A percentile compares a stretch with the other conserved stretches of the same genome.
Evolutionary conservation across 23 red algal genomes (phyloP).

Genomic region (Cyanidioschyzon merolae): DNA sequence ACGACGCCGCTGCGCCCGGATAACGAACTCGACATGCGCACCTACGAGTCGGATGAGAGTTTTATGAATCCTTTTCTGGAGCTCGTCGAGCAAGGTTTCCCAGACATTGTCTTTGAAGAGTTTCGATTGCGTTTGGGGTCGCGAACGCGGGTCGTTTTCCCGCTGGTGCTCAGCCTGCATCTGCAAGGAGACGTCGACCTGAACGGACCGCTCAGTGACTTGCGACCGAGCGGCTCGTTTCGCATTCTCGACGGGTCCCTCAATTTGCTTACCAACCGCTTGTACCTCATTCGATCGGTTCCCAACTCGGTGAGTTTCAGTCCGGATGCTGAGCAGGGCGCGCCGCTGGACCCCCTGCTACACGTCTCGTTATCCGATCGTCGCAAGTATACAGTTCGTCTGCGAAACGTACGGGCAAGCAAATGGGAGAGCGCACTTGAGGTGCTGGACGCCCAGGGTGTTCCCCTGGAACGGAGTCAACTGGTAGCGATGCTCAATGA

Average conservation of each 20-base stretch:
- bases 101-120: not conserved
- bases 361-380: not conserved
- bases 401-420: not conserved
- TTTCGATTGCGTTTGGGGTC: constrained; percentile 28
- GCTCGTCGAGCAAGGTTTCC: constrained; percentile 16
- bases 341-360: not conserved
- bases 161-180: constrained; percentile 41
- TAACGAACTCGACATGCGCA: not conserved
- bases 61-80: not conserved
- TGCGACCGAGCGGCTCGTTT: constrained; percentile 5
- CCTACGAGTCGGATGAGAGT: not conserved
- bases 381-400: not conserved
- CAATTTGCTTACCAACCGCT: not conserved
- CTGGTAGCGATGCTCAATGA: not conserved
- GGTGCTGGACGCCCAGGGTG: constrained; percentile 1
- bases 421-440: not conserved
- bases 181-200: constrained; percentile 28
- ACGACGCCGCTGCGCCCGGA: not conserved
- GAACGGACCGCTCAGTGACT: constrained; percentile 23
- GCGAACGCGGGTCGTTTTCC: constrained; percentile 37
- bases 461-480: constrained; percentile 1
- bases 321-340: not conserved
- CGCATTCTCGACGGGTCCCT: not conserved
- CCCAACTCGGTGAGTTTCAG: not conserved
- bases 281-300: not conserved